A percentile compares a stretch with the other conserved stretches of the same genome.
phyloP scores from a whole-genome alignment of 768 basidiomycete species.

The Gymnopilus junonius region DNA sequence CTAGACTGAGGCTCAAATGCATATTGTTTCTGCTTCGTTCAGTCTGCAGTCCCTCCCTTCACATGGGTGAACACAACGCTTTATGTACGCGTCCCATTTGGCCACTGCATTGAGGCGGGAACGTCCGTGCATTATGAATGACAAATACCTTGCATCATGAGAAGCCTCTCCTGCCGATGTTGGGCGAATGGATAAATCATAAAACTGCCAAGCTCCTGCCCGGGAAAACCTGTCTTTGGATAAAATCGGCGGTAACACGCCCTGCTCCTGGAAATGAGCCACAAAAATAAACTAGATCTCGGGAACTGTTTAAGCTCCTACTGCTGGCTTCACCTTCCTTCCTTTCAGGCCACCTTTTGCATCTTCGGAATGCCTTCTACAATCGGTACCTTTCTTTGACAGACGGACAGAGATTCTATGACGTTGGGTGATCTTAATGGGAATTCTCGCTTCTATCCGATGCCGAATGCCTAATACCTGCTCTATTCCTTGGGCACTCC shows the following conservation, averaged over 20 bases:
- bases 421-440: slow-evolving; percentile 21
- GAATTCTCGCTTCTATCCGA: slow-evolving; percentile 3
- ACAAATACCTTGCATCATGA: not conserved
- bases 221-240: not conserved
- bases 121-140: not conserved
- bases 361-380: slow-evolving; percentile 20
- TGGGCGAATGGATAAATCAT: not conserved
- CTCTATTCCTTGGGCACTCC: not conserved
- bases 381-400: slow-evolving; percentile 24
- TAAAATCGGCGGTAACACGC: slow-evolving; percentile 15
- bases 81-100: not conserved
- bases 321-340: slow-evolving; percentile 5
- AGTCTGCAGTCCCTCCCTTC: not conserved
- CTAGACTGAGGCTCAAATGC: slow-evolving; percentile 1
- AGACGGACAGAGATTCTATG: slow-evolving; percentile 16
- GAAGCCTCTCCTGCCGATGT: not conserved
- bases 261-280: slow-evolving; percentile 7
- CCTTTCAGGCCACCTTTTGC: slow-evolving; percentile 21
- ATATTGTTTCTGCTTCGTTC: slow-evolving; percentile 4
- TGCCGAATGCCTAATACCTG: not conserved
- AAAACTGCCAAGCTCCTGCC: not conserved
- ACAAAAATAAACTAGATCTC: slow-evolving; percentile 24
- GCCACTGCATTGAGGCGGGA: not conserved
- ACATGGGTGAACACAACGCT: not conserved
- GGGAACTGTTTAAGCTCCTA: slow-evolving; percentile 16